Evolutionary conservation across 75 land plant species (phyloP).

Genomic region (Pinus tabuliformis): DNA sequence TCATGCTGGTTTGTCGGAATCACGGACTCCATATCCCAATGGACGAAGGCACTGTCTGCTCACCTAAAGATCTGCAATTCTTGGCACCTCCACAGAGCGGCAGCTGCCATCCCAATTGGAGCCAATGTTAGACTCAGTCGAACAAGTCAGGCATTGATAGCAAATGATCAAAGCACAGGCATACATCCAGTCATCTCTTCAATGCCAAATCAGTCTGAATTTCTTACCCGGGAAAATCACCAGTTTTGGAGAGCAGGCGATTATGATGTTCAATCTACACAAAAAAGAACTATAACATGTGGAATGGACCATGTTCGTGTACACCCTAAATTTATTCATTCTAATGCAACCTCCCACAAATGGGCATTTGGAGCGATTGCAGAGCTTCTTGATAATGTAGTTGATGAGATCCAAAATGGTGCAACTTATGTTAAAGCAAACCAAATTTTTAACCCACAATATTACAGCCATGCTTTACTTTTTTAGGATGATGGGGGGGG

Average conservation of each 20-base stretch:
- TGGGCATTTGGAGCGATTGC: constrained; percentile 86
- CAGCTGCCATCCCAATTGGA: too few species aligned
- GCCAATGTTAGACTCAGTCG: too few species aligned
- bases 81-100: too few species aligned
- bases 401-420: constrained; percentile 35
- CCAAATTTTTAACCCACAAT: background rate
- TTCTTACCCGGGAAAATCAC: background rate
- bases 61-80: too few species aligned
- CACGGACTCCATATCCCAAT: too few species aligned
- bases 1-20: too few species aligned
- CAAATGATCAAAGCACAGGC: too few species aligned
- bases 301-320: constrained; percentile 61
- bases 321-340: constrained; percentile 94
- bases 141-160: too few species aligned
- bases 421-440: constrained; percentile 30
- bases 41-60: too few species aligned
- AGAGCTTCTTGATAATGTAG: constrained; percentile 33
- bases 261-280: background rate
- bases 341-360: constrained; percentile 97
- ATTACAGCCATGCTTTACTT: constrained; percentile 28
- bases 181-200: too few species aligned
- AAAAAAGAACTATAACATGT: constrained; percentile 18
- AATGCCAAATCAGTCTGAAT: too few species aligned
- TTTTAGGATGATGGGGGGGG: constrained; percentile 90
- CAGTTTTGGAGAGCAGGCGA: constrained; percentile 4